Conservation (phyloP, 2,329 filamentous ascomycete species). For the Xylariaceae sp. region DNA sequence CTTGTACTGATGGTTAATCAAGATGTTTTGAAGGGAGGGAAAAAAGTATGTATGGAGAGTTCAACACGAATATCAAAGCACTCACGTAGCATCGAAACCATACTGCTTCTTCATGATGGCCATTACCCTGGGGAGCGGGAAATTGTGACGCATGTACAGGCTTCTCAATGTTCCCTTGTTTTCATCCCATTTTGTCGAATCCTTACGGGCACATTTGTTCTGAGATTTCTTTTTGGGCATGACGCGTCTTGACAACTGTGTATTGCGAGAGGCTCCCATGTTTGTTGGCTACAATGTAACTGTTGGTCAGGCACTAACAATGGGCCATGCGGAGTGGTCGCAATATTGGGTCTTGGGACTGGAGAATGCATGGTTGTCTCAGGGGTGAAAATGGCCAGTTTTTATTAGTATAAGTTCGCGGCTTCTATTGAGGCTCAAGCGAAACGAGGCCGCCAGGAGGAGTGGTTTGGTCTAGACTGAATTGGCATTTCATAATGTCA, state of each 20-base stretch:
- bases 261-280: not conserved
- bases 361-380: not conserved
- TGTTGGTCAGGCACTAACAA: not conserved
- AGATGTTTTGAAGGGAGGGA: not conserved
- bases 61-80: not conserved
- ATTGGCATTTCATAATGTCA: not conserved
- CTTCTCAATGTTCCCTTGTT: slow-evolving; percentile 1
- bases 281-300: not conserved
- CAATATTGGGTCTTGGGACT: not conserved
- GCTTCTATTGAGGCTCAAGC: not conserved
- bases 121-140: slow-evolving; percentile 11
- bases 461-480: not conserved
- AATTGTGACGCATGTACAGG: slow-evolving; percentile 7
- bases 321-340: not conserved
- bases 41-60: not conserved
- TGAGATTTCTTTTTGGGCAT: not conserved
- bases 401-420: not conserved
- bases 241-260: not conserved
- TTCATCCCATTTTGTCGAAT: slow-evolving; percentile 3
- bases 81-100: slow-evolving; percentile 14
- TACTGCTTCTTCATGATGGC: slow-evolving; percentile 6
- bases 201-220: not conserved
- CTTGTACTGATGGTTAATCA: not conserved
- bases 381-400: not conserved
- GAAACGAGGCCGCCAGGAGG: not conserved